These are phyloP conservation scores for Sugiyamaella marilandica DNA, from an alignment of 805 yeast species.

Conservation along the genomic window DNA sequence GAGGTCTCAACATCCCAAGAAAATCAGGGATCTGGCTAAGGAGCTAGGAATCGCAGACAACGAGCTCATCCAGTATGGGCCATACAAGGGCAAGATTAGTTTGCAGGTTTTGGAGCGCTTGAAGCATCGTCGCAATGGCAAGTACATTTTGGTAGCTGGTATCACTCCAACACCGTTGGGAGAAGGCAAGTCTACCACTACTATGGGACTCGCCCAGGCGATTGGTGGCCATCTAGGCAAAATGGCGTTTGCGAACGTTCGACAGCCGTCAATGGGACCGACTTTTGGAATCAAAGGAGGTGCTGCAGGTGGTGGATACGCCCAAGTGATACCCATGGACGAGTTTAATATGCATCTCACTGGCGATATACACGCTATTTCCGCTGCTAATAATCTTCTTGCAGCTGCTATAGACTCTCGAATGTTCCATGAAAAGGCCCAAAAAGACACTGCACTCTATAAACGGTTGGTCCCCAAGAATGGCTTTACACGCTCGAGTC, in stretches of 20 bases:
- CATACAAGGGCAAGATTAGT: constrained; percentile 83
- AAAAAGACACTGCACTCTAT: constrained; percentile 74
- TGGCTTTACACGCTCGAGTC: constrained; percentile 72
- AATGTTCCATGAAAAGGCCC: constrained; percentile 90
- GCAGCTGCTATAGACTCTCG: constrained; percentile 98
- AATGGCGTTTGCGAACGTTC: constrained; percentile 86
- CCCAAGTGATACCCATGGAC: constrained; percentile 98
- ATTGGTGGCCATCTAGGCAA: constrained; percentile 82
- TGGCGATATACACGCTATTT: constrained; percentile 95
- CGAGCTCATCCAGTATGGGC: constrained; percentile 86
- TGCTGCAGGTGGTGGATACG: constrained; percentile 98
- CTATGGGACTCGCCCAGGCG: constrained; percentile 96
- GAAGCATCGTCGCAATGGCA: constrained; percentile 59
- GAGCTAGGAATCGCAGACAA: constrained; percentile 74
- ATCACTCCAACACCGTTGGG: constrained; percentile 98
- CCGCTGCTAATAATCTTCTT: constrained; percentile 86
- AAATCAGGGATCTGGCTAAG: constrained; percentile 64
- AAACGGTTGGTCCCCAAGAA: constrained; percentile 89
- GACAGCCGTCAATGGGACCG: constrained; percentile 99
- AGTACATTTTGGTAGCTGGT: constrained; percentile 90
- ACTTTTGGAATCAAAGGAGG: constrained; percentile 99
- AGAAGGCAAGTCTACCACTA: constrained; percentile 96
- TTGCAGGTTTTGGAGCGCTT: constrained; percentile 68
- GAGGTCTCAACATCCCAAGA: constrained; percentile 82
- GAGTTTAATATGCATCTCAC: constrained; percentile 97